These are phyloP conservation scores for Jatropha multifida DNA, from an alignment of 441 rosid genomes.

Conservation along the genomic window DNA sequence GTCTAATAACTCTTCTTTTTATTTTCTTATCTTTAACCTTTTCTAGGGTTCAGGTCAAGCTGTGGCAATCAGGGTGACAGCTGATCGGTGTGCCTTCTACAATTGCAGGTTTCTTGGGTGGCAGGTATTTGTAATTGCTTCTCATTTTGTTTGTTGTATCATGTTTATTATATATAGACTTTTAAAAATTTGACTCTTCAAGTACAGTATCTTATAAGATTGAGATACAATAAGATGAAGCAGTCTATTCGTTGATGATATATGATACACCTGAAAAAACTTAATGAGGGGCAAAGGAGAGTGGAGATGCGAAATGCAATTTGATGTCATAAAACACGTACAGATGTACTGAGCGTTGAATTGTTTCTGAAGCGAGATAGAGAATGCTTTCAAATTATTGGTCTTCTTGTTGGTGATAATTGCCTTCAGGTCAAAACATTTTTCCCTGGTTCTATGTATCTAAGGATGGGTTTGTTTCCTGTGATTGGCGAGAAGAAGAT, in stretches of 20 bases:
- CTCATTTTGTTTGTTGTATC: not conserved
- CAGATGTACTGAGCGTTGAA: not conserved
- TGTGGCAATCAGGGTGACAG: conserved; percentile 91
- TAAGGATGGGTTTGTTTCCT: not conserved
- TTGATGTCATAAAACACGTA: not conserved
- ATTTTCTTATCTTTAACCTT: not conserved
- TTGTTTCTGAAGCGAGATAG: not conserved
- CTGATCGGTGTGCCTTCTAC: conserved; percentile 94
- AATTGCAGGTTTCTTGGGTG: conserved; percentile 95
- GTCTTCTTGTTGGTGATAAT: not conserved
- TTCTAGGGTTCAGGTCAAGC: conserved; percentile 95
- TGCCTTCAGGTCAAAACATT: not conserved
- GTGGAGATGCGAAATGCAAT: not conserved
- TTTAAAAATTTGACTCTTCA: not conserved
- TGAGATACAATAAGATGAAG: not conserved
- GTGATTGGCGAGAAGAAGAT: not conserved
- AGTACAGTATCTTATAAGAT: not conserved
- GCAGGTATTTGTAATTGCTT: conserved; percentile 57
- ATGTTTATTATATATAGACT: not conserved
- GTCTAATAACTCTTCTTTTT: not conserved
- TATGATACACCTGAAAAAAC: not conserved
- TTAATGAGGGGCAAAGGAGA: not conserved
- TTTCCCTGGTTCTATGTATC: not conserved
- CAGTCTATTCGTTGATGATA: not conserved
- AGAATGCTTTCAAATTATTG: not conserved